Evolutionary conservation across 1,284 basidiomycete genomes (phyloP).

Genomic region (Phellopilus nigrolimitatus): DNA sequence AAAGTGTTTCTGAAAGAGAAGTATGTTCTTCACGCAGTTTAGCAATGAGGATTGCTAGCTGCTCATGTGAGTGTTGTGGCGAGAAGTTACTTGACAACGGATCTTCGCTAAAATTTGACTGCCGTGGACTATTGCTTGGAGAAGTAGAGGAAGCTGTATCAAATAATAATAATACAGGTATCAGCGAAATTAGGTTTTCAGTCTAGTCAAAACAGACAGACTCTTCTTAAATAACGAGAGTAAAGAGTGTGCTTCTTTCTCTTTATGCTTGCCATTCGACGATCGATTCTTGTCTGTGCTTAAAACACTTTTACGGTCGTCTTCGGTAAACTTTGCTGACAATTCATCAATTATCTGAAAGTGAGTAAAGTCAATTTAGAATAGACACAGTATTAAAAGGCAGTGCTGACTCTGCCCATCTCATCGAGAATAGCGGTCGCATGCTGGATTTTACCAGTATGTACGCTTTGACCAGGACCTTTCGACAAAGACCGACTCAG

Average conservation of each 20-base stretch:
- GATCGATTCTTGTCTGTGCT: slow-evolving; percentile 3
- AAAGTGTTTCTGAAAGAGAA: slow-evolving; percentile 13
- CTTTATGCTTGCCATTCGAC: slow-evolving; percentile 9
- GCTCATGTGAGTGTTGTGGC: not conserved
- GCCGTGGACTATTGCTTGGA: not conserved
- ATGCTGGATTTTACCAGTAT: slow-evolving; percentile 10
- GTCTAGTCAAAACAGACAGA: not conserved
- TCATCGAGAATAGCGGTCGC: slow-evolving; percentile 17
- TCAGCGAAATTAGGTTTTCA: not conserved
- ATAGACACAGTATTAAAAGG: not conserved
- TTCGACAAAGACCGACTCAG: slow-evolving; percentile 12
- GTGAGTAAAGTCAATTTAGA: not conserved
- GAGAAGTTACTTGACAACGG: not conserved
- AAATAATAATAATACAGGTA: not conserved
- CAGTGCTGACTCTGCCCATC: slow-evolving; percentile 10
- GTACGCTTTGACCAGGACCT: slow-evolving; percentile 3
- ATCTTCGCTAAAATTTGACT: slow-evolving; percentile 8
- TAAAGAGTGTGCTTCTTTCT: slow-evolving; percentile 10
- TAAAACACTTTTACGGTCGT: slow-evolving; percentile 8
- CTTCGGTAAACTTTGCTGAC: slow-evolving; percentile 3
- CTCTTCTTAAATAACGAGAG: slow-evolving; percentile 20
- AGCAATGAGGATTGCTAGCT: slow-evolving; percentile 3
- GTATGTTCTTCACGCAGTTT: slow-evolving; percentile 16
- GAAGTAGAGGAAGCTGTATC: not conserved
- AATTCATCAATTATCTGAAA: slow-evolving; percentile 17